Conservation (phyloP, 805 yeast species). For the Yamadazyma nakazawae region DNA sequence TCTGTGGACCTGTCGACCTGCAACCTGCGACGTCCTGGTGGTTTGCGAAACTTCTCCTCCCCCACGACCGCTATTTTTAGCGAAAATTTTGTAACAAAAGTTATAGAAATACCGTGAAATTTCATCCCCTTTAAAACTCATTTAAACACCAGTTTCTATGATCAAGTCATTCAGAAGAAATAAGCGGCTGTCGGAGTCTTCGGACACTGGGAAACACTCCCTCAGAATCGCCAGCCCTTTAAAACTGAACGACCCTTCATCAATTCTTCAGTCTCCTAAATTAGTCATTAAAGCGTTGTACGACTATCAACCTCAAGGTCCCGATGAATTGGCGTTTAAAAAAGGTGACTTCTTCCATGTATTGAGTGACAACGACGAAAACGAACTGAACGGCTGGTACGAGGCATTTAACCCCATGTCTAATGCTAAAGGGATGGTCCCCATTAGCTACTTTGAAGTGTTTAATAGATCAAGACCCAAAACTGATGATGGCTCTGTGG, state of each 20-base stretch:
- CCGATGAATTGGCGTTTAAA: slow-evolving; percentile 73
- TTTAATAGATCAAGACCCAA: slow-evolving; percentile 56
- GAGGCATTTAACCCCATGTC: slow-evolving; percentile 87
- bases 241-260: slow-evolving; percentile 15
- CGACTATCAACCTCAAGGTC: slow-evolving; percentile 73
- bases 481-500: slow-evolving; percentile 7
- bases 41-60: neutral
- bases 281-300: slow-evolving; percentile 80
- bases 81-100: slow-evolving; percentile 1
- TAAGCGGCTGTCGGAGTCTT: slow-evolving; percentile 34
- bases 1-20: too few relatives aligned
- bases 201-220: slow-evolving; percentile 27
- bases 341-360: slow-evolving; percentile 92
- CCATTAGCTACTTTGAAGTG: slow-evolving; percentile 77
- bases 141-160: slow-evolving; percentile 17
- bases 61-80: slow-evolving; percentile 4
- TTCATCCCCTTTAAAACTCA: neutral
- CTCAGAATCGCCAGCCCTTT: slow-evolving; percentile 25
- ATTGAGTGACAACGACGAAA: slow-evolving; percentile 24
- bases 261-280: slow-evolving; percentile 55
- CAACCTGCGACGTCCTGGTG: neutral
- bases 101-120: neutral
- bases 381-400: slow-evolving; percentile 58
- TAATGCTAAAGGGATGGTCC: slow-evolving; percentile 80
- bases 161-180: slow-evolving; percentile 42